A percentile compares a stretch with the other conserved stretches of the same genome.
These are phyloP conservation scores for Eucalyptus dawsonii DNA, from an alignment of 345 rosid species.

Conservation along the genomic window DNA sequence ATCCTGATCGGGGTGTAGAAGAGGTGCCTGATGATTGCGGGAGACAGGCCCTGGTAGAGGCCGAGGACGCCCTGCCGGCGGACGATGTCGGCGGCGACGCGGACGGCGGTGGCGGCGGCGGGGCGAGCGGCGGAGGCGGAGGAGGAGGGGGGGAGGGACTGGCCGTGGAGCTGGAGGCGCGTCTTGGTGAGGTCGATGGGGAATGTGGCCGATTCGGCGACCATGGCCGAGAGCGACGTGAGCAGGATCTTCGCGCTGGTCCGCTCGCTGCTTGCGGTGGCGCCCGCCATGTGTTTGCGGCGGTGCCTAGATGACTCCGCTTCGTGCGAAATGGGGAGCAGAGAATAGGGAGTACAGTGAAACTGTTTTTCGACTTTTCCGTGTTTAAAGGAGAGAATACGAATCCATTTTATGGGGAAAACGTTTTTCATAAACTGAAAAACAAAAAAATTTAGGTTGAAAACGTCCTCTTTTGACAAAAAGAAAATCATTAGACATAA, in stretches of 20 bases:
- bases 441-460: background rate
- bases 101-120: conserved; percentile 30
- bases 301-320: background rate
- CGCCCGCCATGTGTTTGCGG: background rate
- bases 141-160: conserved; percentile 7
- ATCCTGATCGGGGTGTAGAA: conserved; percentile 79
- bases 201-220: conserved; percentile 67
- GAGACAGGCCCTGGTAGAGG: conserved; percentile 62
- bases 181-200: conserved; percentile 87
- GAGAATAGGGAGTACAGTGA: background rate
- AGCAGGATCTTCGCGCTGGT: conserved; percentile 29
- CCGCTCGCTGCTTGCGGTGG: background rate
- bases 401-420: background rate
- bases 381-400: background rate
- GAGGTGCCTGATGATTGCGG: conserved; percentile 64
- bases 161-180: conserved; percentile 70
- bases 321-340: background rate
- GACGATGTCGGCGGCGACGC: conserved; percentile 38
- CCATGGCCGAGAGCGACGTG: conserved; percentile 73
- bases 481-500: background rate
- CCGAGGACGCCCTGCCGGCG: conserved; percentile 42
- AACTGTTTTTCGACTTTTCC: background rate
- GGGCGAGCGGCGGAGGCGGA: conserved; percentile 24
- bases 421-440: background rate
- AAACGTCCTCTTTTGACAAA: background rate